phyloP scores from a whole-genome alignment of 345 rosid genomes.

The Eucalyptus marginata region DNA sequence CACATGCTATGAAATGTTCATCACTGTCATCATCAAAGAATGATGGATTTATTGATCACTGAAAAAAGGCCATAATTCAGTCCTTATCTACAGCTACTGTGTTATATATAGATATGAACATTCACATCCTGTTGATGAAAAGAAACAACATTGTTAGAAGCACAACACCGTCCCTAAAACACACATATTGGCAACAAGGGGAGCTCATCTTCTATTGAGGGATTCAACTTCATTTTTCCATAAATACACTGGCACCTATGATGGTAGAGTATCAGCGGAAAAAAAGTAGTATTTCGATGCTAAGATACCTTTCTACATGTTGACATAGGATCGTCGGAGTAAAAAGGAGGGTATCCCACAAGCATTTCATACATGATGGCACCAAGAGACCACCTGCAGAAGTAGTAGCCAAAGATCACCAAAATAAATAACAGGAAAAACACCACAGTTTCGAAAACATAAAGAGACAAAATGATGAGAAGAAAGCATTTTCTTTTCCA shows the following conservation, averaged over 20 bases:
- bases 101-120: background rate
- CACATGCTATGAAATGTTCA: background rate
- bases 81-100: background rate
- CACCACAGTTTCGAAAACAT: background rate
- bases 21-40: background rate
- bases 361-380: constrained; percentile 99
- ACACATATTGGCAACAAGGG: background rate
- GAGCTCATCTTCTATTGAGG: background rate
- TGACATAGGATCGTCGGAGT: constrained; percentile 97
- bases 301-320: constrained; percentile 88
- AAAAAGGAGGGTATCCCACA: constrained; percentile 97
- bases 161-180: background rate
- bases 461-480: background rate
- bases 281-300: background rate
- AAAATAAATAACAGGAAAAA: background rate
- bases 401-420: background rate
- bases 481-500: background rate
- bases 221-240: background rate
- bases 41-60: background rate
- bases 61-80: background rate
- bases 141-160: background rate
- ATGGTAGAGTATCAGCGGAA: background rate
- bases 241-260: background rate
- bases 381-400: constrained; percentile 96
- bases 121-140: background rate